Evolutionary conservation across 106 monocot species (phyloP).

Genomic region (Platanthera zijinensis): DNA sequence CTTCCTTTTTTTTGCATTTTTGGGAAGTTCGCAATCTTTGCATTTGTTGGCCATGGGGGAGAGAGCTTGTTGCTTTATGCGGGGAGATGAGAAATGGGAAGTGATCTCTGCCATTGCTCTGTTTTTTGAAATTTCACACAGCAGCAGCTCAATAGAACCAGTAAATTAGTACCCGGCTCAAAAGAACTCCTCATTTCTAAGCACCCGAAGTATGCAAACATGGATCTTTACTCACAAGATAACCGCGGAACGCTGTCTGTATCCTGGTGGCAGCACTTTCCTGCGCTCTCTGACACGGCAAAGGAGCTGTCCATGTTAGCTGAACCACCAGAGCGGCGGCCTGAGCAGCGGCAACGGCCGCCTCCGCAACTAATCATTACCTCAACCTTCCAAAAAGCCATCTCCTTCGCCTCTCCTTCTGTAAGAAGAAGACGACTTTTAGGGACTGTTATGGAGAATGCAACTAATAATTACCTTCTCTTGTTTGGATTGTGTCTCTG

Average conservation of each 20-base stretch:
- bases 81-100: too few relatives aligned
- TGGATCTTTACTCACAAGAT: conserved; percentile 59
- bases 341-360: conserved; percentile 67
- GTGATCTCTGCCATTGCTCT: too few relatives aligned
- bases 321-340: conserved; percentile 70
- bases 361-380: conserved; percentile 52
- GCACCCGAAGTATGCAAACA: not conserved
- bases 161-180: not conserved
- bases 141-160: not conserved
- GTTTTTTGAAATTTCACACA: not conserved
- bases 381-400: conserved; percentile 58
- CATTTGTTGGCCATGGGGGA: too few relatives aligned
- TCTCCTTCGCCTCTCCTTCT: conserved; percentile 58
- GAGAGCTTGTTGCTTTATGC: too few relatives aligned
- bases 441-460: too few relatives aligned
- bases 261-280: conserved; percentile 54
- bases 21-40: too few relatives aligned
- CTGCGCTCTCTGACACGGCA: conserved; percentile 4
- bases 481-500: conserved; percentile 34
- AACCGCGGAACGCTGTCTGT: conserved; percentile 52
- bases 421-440: not conserved
- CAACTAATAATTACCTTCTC: conserved; percentile 64
- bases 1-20: too few relatives aligned
- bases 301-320: conserved; percentile 35
- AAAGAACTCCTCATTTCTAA: not conserved